Evolutionary conservation across 2,329 filamentous ascomycete genomes (phyloP).

Genomic region (Lasiodiplodia gonubiensis): DNA sequence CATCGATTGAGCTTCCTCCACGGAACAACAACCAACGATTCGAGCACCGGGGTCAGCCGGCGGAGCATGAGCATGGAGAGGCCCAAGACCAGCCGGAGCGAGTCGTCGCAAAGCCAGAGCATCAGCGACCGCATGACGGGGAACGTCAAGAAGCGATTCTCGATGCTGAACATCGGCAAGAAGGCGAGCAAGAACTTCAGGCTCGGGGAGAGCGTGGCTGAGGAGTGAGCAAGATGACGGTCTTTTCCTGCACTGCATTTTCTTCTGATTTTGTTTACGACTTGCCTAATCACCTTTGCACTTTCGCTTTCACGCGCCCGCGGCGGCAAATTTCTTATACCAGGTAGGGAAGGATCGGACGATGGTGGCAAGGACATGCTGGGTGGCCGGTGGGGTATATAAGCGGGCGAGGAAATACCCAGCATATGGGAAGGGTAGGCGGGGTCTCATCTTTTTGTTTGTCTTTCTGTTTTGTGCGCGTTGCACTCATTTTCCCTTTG

Average conservation of each 20-base stretch:
- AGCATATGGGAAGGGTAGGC: constrained; percentile 8
- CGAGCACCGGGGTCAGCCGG: constrained; percentile 26
- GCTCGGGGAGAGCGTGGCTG: constrained; percentile 30
- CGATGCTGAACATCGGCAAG: constrained; percentile 75
- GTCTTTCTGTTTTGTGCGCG: not conserved
- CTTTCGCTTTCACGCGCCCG: constrained; percentile 8
- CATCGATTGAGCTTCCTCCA: constrained; percentile 40
- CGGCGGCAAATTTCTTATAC: constrained; percentile 16
- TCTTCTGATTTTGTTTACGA: constrained; percentile 21
- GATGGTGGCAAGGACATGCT: not conserved
- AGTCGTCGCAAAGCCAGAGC: constrained; percentile 47
- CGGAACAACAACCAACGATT: constrained; percentile 30
- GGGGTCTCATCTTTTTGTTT: constrained; percentile 1
- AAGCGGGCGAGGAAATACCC: constrained; percentile 12
- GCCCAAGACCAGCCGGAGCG: constrained; percentile 33
- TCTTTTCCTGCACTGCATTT: constrained; percentile 1
- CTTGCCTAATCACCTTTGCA: constrained; percentile 17
- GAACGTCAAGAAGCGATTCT: constrained; percentile 78
- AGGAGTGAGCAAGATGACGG: constrained; percentile 29
- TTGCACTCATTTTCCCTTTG: constrained; percentile 1
- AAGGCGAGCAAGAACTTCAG: constrained; percentile 63
- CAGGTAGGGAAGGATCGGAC: constrained; percentile 7
- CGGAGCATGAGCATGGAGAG: constrained; percentile 33
- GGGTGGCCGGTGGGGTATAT: not conserved
- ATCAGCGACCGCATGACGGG: constrained; percentile 47